Evolutionary conservation across 164 flowering plant genomes (phyloP).

Genomic region (Santalum album): DNA sequence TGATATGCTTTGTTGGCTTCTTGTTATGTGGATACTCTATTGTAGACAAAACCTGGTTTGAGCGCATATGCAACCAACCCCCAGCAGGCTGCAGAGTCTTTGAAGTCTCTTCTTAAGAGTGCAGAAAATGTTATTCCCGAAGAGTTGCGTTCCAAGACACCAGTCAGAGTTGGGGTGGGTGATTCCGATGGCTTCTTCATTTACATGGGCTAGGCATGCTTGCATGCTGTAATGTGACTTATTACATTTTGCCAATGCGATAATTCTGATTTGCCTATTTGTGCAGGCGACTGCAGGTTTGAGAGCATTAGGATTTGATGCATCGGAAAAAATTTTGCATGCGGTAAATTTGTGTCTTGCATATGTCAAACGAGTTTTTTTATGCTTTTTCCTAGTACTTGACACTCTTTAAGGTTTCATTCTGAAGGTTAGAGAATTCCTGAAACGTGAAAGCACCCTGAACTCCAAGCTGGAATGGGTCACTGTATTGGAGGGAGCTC

Average conservation of each 20-base stretch:
- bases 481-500: slow-evolving; percentile 83
- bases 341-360: slow-evolving; percentile 35
- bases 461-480: slow-evolving; percentile 56
- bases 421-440: slow-evolving; percentile 65
- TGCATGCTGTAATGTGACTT: not conserved
- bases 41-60: slow-evolving; percentile 72
- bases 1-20: too few species aligned
- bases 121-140: slow-evolving; percentile 68
- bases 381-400: slow-evolving; percentile 3
- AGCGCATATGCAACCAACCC: slow-evolving; percentile 70
- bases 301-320: slow-evolving; percentile 63
- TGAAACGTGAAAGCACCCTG: slow-evolving; percentile 48
- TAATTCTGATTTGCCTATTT: too few species aligned
- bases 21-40: too few species aligned
- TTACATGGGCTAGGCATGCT: not conserved
- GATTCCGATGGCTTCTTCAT: not conserved
- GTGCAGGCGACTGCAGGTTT: slow-evolving; percentile 94
- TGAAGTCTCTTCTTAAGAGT: slow-evolving; percentile 44
- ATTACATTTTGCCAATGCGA: too few species aligned
- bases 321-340: slow-evolving; percentile 81
- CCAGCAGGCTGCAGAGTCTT: slow-evolving; percentile 54
- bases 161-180: slow-evolving; percentile 91
- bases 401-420: not conserved
- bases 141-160: slow-evolving; percentile 47
- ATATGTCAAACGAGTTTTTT: not conserved